A percentile compares a stretch with the other conserved stretches of the same genome.
These are phyloP conservation scores for Aspergillus fumigatiaffinis DNA, from an alignment of 2,329 filamentous ascomycete genomes.

Conservation along the genomic window DNA sequence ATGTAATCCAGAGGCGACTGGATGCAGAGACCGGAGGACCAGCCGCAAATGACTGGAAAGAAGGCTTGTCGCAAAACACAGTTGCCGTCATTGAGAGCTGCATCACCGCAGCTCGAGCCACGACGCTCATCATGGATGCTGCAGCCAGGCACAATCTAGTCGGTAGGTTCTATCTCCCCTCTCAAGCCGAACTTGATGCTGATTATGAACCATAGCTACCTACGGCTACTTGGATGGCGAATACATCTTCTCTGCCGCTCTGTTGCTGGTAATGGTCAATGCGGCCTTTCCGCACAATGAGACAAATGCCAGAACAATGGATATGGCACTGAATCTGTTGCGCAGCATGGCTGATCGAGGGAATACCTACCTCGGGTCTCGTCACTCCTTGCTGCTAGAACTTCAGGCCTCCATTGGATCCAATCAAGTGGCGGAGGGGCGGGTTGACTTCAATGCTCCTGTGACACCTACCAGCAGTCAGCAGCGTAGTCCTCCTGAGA, in stretches of 20 bases:
- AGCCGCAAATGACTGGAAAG: constrained; percentile 44
- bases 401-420: constrained; percentile 29
- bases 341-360: constrained; percentile 51
- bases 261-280: constrained; percentile 54
- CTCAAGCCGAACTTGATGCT: neutral
- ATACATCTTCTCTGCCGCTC: constrained; percentile 52
- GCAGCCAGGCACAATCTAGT: constrained; percentile 50
- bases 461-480: constrained; percentile 15
- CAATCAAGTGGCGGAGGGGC: constrained; percentile 7
- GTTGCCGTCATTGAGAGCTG: constrained; percentile 52
- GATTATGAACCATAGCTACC: constrained; percentile 36
- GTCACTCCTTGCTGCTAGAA: constrained; percentile 37
- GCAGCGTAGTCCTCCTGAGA: constrained; percentile 6
- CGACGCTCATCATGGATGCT: constrained; percentile 47
- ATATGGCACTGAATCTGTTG: constrained; percentile 45
- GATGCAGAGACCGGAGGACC: constrained; percentile 30
- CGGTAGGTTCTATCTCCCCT: constrained; percentile 31
- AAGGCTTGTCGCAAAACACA: constrained; percentile 47
- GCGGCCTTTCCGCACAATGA: constrained; percentile 48
- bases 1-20: constrained; percentile 50
- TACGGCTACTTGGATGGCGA: constrained; percentile 58
- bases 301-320: constrained; percentile 44
- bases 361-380: constrained; percentile 47
- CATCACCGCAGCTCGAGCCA: constrained; percentile 48
- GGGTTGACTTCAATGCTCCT: constrained; percentile 2